A percentile compares a stretch with the other conserved stretches of the same genome.
Evolutionary conservation across 495 filamentous ascomycete genomes (phyloP).

Genomic region (Amorphotheca resinae): DNA sequence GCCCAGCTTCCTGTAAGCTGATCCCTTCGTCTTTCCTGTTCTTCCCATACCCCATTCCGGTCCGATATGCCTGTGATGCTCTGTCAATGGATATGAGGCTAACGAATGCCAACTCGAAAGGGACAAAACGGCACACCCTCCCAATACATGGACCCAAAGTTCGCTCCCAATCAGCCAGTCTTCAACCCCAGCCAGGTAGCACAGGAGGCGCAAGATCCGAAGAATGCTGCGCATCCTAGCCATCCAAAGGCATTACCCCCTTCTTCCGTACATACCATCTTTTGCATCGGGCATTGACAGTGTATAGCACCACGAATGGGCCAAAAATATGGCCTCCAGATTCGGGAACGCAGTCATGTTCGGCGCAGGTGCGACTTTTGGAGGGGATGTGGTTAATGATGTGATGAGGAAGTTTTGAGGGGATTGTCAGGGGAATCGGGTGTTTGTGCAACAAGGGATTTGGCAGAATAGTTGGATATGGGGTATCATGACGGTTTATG

Average conservation of each 20-base stretch:
- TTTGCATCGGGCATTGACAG: background rate
- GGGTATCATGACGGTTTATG: too few relatives aligned
- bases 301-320: conserved; percentile 23
- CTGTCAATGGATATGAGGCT: too few relatives aligned
- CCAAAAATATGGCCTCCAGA: conserved; percentile 19
- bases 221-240: conserved; percentile 22
- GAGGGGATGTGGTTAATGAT: conserved; percentile 23
- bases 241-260: conserved; percentile 16
- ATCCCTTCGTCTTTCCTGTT: background rate
- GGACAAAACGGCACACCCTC: conserved; percentile 16
- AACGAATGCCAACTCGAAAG: background rate
- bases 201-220: conserved; percentile 22
- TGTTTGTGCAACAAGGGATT: too few relatives aligned
- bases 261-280: background rate
- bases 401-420: conserved; percentile 6
- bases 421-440: too few relatives aligned
- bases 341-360: conserved; percentile 24
- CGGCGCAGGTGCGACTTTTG: conserved; percentile 24
- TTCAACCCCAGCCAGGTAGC: conserved; percentile 15
- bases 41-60: background rate
- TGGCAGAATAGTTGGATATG: too few relatives aligned
- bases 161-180: conserved; percentile 10
- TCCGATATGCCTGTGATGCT: background rate
- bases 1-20: conserved; percentile 22
- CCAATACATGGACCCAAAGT: conserved; percentile 22